Conservation (phyloP, 2,329 filamentous ascomycete genomes). For the Colletotrichum sojae region DNA sequence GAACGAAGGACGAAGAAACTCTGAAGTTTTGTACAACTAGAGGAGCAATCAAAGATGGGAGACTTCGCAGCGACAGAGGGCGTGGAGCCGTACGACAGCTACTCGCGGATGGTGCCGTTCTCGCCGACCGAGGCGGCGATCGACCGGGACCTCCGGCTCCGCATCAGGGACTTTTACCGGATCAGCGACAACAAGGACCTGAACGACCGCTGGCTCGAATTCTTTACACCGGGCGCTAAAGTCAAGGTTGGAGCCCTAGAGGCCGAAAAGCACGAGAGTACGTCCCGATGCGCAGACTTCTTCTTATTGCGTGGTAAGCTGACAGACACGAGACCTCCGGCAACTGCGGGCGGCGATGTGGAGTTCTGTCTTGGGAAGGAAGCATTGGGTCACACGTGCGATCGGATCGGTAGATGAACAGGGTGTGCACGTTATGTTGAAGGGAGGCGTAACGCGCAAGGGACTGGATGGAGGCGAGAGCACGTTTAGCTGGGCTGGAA, state of each 20-base stretch:
- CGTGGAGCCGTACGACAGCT: constrained; percentile 36
- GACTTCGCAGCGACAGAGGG: constrained; percentile 28
- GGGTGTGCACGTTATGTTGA: constrained; percentile 39
- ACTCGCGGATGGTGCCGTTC: constrained; percentile 38
- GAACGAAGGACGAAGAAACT: not conserved
- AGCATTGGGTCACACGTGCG: constrained; percentile 39
- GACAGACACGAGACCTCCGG: constrained; percentile 30
- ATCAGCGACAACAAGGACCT: constrained; percentile 33
- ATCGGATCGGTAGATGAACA: constrained; percentile 29
- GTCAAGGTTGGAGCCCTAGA: constrained; percentile 29
- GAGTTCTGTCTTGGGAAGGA: constrained; percentile 33
- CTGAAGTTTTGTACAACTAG: too few relatives aligned
- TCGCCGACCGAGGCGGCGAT: constrained; percentile 36
- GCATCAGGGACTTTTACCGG: constrained; percentile 40
- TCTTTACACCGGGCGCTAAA: constrained; percentile 34
- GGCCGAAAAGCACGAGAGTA: constrained; percentile 31
- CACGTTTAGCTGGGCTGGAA: constrained; percentile 38
- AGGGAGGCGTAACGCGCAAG: constrained; percentile 32
- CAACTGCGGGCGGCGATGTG: constrained; percentile 36
- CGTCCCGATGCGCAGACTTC: not conserved
- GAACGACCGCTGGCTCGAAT: constrained; percentile 34
- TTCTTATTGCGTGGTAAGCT: constrained; percentile 10
- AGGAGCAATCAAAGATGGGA: constrained; percentile 5
- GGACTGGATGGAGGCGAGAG: constrained; percentile 27
- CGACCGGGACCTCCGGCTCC: constrained; percentile 38